These are phyloP conservation scores for Pythium graminicola DNA, from an alignment of 352 stramenopile genomes.

Conservation along the genomic window DNA sequence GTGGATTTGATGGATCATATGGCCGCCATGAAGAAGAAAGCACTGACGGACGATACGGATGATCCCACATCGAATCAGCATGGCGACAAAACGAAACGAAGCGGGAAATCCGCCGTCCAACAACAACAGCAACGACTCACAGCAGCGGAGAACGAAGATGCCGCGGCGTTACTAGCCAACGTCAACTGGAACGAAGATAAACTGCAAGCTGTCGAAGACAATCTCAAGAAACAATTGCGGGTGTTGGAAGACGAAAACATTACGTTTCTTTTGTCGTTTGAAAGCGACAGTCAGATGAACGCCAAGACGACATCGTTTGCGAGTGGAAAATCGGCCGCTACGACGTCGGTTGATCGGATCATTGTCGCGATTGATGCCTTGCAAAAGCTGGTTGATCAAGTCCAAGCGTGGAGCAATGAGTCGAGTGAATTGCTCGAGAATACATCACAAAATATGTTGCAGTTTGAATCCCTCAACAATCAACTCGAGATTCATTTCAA, in stretches of 20 bases:
- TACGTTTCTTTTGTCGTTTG: conserved; percentile 59
- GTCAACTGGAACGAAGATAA: conserved; percentile 56
- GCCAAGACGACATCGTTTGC: not conserved
- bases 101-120: conserved; percentile 11
- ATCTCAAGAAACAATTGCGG: conserved; percentile 49
- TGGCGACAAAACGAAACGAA: not conserved
- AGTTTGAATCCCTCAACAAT: conserved; percentile 77
- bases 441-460: conserved; percentile 60
- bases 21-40: conserved; percentile 39
- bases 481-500: conserved; percentile 77
- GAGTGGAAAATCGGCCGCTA: not conserved
- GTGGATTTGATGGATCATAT: conserved; percentile 49
- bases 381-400: conserved; percentile 32
- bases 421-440: conserved; percentile 48
- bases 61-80: conserved; percentile 5
- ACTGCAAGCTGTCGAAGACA: conserved; percentile 42
- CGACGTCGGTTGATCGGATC: conserved; percentile 52
- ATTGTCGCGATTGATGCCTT: conserved; percentile 47
- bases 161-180: conserved; percentile 36
- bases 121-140: conserved; percentile 36
- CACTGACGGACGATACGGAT: not conserved
- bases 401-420: conserved; percentile 58
- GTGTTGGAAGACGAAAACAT: conserved; percentile 71
- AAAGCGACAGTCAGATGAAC: conserved; percentile 24
- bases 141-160: conserved; percentile 53